Conservation (phyloP, 805 yeast genomes). For the Brettanomyces naardenensis region DNA sequence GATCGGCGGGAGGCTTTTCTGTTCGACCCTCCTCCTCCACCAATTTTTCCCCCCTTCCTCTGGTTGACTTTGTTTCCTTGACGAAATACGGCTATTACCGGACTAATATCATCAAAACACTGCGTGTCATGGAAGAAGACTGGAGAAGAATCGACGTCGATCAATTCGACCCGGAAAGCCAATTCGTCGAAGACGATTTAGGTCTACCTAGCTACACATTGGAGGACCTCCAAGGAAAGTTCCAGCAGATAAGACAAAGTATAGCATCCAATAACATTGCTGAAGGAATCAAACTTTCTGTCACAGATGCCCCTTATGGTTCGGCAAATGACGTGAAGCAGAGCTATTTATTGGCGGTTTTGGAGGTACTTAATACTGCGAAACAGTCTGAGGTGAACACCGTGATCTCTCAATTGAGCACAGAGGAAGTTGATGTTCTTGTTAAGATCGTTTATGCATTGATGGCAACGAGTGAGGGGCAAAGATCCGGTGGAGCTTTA, state of each 20-base stretch:
- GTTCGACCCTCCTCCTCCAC: no score
- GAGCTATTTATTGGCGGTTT: conserved; percentile 45
- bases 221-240: conserved; percentile 47
- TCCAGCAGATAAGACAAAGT: conserved; percentile 50
- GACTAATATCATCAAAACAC: no score
- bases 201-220: conserved; percentile 35
- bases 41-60: no score
- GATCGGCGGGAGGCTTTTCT: no score
- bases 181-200: conserved; percentile 20
- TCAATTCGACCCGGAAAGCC: conserved; percentile 77
- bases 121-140: no score
- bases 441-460: conserved; percentile 81
- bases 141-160: conserved; percentile 97
- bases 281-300: conserved; percentile 57
- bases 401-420: conserved; percentile 49
- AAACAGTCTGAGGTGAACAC: conserved; percentile 59
- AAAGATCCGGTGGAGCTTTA: conserved; percentile 78
- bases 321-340: conserved; percentile 52
- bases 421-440: conserved; percentile 67
- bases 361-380: conserved; percentile 64
- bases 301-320: conserved; percentile 78
- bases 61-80: no score
- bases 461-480: conserved; percentile 70
- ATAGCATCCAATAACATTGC: conserved; percentile 65
- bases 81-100: no score